Percentiles rank a stretch among this genome's conserved stretches.
Conservation (phyloP, 2,329 filamentous ascomycete genomes). For the Aspergillus amoenus region DNA sequence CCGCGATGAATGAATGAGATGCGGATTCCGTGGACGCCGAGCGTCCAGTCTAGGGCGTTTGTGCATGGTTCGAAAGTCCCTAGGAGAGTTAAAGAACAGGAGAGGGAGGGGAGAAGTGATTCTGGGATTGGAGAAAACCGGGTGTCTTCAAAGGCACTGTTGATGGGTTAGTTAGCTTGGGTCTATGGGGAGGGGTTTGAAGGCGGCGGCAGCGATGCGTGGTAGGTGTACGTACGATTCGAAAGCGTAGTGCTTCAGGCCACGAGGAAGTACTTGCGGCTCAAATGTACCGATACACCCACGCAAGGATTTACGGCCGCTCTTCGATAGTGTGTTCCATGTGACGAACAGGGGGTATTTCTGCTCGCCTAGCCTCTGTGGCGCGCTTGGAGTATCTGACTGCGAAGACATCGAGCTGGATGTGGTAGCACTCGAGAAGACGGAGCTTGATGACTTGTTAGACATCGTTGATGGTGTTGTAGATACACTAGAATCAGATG, state of each 20-base stretch:
- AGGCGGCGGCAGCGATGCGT: background rate
- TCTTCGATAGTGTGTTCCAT: conserved; percentile 74
- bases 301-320: conserved; percentile 67
- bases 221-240: conserved; percentile 60
- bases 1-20: conserved; percentile 78
- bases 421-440: conserved; percentile 42
- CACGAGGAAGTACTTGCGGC: conserved; percentile 67
- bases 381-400: conserved; percentile 22
- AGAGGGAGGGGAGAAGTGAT: conserved; percentile 48
- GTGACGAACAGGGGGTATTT: conserved; percentile 85
- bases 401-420: conserved; percentile 44
- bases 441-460: conserved; percentile 48
- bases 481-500: conserved; percentile 40
- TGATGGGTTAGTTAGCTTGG: conserved; percentile 2
- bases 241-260: conserved; percentile 76
- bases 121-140: conserved; percentile 60
- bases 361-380: conserved; percentile 35
- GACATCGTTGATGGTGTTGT: conserved; percentile 48
- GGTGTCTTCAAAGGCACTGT: conserved; percentile 62
- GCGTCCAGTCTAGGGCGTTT: conserved; percentile 76
- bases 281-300: conserved; percentile 98
- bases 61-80: conserved; percentile 77
- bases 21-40: conserved; percentile 83
- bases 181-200: background rate
- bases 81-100: conserved; percentile 72